phyloP scores from a whole-genome alignment of 352 stramenopile genomes.

The Pythium dissimile region DNA sequence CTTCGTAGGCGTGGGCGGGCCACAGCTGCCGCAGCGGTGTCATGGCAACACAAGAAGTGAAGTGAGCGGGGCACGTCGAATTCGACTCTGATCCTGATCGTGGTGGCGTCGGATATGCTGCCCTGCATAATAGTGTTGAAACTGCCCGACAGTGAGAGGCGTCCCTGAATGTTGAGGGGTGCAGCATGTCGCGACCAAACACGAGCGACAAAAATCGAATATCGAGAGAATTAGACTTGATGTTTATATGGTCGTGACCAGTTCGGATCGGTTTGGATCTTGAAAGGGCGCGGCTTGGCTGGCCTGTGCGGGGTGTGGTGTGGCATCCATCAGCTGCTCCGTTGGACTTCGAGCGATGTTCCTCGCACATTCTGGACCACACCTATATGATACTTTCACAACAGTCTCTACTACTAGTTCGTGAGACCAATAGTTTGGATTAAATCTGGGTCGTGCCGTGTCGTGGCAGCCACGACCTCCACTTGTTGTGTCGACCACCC shows the following conservation, averaged over 20 bases:
- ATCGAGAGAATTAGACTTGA: background rate
- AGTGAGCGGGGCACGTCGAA: background rate
- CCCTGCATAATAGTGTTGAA: too few species aligned
- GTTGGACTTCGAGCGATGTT: constrained; percentile 1
- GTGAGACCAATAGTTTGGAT: too few species aligned
- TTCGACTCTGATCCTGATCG: background rate
- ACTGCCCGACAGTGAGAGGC: too few species aligned
- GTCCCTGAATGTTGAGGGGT: too few species aligned
- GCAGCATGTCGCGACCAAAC: too few species aligned
- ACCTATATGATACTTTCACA: too few species aligned
- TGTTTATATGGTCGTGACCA: background rate
- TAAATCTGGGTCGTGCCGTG: too few species aligned
- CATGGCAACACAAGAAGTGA: background rate
- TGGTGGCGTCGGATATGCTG: too few species aligned
- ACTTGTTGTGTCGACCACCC: background rate
- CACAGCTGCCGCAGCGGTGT: background rate
- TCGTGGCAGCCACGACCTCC: too few species aligned
- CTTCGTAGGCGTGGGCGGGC: background rate
- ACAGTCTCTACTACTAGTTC: too few species aligned
- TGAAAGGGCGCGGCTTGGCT: constrained; percentile 12
- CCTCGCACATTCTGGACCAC: constrained; percentile 1
- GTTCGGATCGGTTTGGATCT: background rate
- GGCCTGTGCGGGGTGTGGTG: too few species aligned
- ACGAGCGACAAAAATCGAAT: background rate
- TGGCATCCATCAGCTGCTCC: constrained; percentile 1